Evolutionary conservation across 2,329 filamentous ascomycete genomes (phyloP), one percentile per base, ranked within the genome.

Genomic region (Penicillium sp.): DNA sequence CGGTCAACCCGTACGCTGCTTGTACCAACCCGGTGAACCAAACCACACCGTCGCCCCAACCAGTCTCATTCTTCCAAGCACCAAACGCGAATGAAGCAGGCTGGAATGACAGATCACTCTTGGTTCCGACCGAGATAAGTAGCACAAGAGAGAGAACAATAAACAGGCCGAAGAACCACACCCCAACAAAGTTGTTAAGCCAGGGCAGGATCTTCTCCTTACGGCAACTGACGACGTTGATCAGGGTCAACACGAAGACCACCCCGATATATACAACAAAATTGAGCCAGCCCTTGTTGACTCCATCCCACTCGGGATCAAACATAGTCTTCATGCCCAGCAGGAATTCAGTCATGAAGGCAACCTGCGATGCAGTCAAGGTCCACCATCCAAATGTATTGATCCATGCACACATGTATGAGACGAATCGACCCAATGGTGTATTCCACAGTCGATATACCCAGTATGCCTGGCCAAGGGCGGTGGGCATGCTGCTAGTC

Each of bases 321-420:
- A 83, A 84, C 70, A 85, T 76, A 31, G 80, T 71, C 70, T 83
- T 83, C 76, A 85, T 82, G n/a, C 80, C 78, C 6, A 86, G 72
- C 55, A 84, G 73, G 50, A 86, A 84, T 62, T 84, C 77, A 3
- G 81, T 80, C 82, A 85, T 84, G 64, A 86, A 85, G 13, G 82
- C 82, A 25, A 81, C 76, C 58, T 83, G 80, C 1, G 81, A 84
- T 0, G 83, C 83, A 0, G 80, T 81, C 57, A 85, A 69, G 0
- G 82, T 80, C 77, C 82, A 84, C 83, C 83, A 86, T 13, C 83
- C 83, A 57, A 84, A 84, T 0, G 79, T 83, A 68, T 85, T 85
- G 65, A 85, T 83, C 82, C 82, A 85, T 2, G 83, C 83, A 61
- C 82, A 84, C 71, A 85, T 77, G 64, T 85, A 86, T 1, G 81